A percentile compares a stretch with the other conserved stretches of the same genome.
Conservation (phyloP, 2,329 filamentous ascomycete species). For the Xylariales sp. region DNA sequence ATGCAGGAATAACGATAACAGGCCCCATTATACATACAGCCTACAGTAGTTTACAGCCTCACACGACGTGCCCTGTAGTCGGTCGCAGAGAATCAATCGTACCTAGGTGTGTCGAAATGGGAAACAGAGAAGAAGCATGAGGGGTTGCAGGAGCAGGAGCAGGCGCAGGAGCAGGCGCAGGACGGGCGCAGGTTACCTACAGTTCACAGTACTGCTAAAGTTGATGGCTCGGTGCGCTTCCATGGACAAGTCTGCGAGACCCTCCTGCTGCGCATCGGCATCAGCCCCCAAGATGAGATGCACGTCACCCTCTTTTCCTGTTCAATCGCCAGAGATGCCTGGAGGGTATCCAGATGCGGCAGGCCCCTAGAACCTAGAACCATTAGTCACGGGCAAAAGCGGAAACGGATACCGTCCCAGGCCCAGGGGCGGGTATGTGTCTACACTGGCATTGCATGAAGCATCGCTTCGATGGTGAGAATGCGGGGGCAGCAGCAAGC, state of each 20-base stretch:
- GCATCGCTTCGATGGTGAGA: neutral
- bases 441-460: conserved; percentile 5
- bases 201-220: too few species aligned
- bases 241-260: too few species aligned
- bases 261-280: too few species aligned
- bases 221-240: too few species aligned
- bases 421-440: conserved; percentile 4
- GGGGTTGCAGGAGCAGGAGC: too few species aligned
- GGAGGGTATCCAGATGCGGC: conserved; percentile 7
- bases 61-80: neutral
- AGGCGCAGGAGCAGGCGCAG: too few species aligned
- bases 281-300: conserved; percentile 10
- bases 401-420: conserved; percentile 5
- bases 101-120: neutral
- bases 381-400: conserved; percentile 1
- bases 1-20: conserved; percentile 8
- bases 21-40: conserved; percentile 9
- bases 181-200: too few species aligned
- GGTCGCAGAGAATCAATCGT: neutral
- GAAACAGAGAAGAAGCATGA: neutral
- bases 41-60: conserved; percentile 10
- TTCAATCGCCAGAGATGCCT: neutral
- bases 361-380: neutral
- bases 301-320: conserved; percentile 13
- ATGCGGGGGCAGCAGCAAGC: conserved; percentile 4